A percentile compares a stretch with the other conserved stretches of the same genome.
These are phyloP conservation scores for Pythium scleroteichum DNA, from an alignment of 352 stramenopile species.

Conservation along the genomic window DNA sequence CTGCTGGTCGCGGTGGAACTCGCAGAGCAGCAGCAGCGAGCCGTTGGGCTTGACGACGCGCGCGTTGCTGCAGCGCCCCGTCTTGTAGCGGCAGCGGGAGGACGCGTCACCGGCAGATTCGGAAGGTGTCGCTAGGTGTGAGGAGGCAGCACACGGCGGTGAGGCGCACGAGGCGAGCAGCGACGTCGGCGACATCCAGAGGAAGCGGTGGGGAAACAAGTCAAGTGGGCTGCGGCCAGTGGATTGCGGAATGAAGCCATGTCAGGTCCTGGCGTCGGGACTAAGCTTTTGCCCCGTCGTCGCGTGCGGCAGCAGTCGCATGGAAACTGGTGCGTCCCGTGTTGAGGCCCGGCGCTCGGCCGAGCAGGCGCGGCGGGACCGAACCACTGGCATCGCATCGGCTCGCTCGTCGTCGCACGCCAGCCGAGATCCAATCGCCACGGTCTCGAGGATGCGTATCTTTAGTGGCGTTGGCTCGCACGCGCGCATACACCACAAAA, in stretches of 20 bases:
- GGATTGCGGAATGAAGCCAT: not conserved
- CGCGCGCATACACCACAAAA: not conserved
- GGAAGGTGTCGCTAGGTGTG: not conserved
- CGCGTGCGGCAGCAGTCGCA: not conserved
- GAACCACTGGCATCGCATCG: not conserved
- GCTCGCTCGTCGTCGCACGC: not conserved
- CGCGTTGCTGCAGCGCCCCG: conserved; percentile 65
- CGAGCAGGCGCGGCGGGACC: not conserved
- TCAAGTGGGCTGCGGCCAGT: not conserved
- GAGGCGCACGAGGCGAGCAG: not conserved
- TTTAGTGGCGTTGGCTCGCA: conserved; percentile 1
- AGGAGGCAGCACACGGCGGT: not conserved
- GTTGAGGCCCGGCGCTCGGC: not conserved
- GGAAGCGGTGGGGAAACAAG: not conserved
- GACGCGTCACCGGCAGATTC: not conserved
- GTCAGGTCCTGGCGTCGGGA: not conserved
- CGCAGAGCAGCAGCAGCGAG: conserved; percentile 70
- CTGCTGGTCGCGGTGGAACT: conserved; percentile 80
- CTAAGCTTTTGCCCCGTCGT: not conserved
- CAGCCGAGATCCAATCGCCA: not conserved
- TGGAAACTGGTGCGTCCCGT: conserved; percentile 3
- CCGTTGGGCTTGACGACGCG: conserved; percentile 79
- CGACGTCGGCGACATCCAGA: not conserved
- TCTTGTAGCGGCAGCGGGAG: conserved; percentile 78
- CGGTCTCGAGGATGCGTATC: not conserved